Conservation (phyloP, 2,329 filamentous ascomycete genomes). For the Aspergillus sp. region DNA sequence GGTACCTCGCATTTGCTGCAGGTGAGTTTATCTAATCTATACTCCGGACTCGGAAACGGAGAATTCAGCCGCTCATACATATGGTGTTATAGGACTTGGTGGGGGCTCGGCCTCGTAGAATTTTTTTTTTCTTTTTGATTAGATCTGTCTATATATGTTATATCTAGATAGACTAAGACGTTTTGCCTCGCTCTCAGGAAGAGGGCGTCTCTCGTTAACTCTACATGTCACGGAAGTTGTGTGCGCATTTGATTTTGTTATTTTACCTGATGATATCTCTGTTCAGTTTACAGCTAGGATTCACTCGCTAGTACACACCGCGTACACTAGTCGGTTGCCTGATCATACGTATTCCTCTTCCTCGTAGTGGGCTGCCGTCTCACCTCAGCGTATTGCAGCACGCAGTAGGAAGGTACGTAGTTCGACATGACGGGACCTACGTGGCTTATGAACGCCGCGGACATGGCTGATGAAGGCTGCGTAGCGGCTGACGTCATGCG, state of each 20-base stretch:
- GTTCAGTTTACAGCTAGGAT: not conserved
- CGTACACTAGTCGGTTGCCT: not conserved
- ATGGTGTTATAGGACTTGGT: not conserved
- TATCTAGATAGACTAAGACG: too few relatives aligned
- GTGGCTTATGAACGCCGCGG: too few relatives aligned
- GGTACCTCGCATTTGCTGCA: conserved; percentile 79
- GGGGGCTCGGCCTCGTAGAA: not conserved
- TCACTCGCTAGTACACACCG: not conserved
- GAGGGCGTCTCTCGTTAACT: not conserved
- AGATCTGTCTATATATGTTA: not conserved
- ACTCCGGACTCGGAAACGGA: too few relatives aligned
- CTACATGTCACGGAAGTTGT: not conserved
- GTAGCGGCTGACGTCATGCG: not conserved
- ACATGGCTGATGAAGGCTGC: not conserved
- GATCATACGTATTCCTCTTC: not conserved
- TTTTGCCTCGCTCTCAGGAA: not conserved
- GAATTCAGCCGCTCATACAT: not conserved
- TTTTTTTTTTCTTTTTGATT: not conserved
- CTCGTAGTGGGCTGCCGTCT: not conserved
- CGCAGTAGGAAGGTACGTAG: not conserved
- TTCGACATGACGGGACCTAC: too few relatives aligned
- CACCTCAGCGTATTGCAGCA: not conserved
- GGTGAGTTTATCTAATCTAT: conserved; percentile 48
- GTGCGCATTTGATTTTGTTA: not conserved
- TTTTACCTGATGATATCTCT: not conserved